A percentile compares a stretch with the other conserved stretches of the same genome.
phyloP scores from a whole-genome alignment of 1,284 basidiomycete genomes.

The Heterobasidion annosum region DNA sequence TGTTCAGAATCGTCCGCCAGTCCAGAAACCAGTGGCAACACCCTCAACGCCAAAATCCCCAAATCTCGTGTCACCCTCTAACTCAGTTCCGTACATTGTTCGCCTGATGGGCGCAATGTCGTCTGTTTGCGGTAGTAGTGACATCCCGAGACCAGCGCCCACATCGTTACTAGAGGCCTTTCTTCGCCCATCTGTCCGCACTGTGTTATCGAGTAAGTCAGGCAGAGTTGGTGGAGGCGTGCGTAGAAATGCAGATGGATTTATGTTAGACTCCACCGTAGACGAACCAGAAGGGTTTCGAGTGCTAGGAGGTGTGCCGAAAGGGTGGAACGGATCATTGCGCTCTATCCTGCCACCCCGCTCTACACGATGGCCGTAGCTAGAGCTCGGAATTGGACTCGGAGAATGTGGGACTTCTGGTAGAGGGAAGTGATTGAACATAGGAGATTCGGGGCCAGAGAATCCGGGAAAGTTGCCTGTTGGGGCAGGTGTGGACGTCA shows the following conservation, averaged over 20 bases:
- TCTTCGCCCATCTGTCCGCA: conserved; percentile 4
- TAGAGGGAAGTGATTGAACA: conserved; percentile 45
- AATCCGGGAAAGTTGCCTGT: conserved; percentile 13
- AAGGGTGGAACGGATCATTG: conserved; percentile 20
- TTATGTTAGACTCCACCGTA: conserved; percentile 9
- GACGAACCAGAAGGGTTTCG: conserved; percentile 8
- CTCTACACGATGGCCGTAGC: conserved; percentile 10
- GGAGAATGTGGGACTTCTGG: conserved; percentile 64
- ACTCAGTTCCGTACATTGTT: conserved; percentile 76
- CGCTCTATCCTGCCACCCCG: conserved; percentile 19
- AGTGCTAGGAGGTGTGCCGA: conserved; percentile 11
- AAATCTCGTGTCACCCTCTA: conserved; percentile 66
- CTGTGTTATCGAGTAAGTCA: conserved; percentile 8
- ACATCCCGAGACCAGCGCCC: conserved; percentile 14
- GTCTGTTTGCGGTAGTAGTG: conserved; percentile 9
- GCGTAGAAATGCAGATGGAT: conserved; percentile 13
- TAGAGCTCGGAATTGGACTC: conserved; percentile 33
- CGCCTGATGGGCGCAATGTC: conserved; percentile 34
- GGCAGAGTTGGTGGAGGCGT: conserved; percentile 13
- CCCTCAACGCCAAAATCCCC: conserved; percentile 75
- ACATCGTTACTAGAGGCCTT: conserved; percentile 17
- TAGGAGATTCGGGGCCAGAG: conserved; percentile 4
- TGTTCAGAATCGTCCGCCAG: conserved; percentile 4
- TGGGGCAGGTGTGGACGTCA: conserved; percentile 44
- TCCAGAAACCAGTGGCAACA: conserved; percentile 58